Evolutionary conservation across 768 basidiomycete species (phyloP).

Genomic region (Lactarius deliciosus): DNA sequence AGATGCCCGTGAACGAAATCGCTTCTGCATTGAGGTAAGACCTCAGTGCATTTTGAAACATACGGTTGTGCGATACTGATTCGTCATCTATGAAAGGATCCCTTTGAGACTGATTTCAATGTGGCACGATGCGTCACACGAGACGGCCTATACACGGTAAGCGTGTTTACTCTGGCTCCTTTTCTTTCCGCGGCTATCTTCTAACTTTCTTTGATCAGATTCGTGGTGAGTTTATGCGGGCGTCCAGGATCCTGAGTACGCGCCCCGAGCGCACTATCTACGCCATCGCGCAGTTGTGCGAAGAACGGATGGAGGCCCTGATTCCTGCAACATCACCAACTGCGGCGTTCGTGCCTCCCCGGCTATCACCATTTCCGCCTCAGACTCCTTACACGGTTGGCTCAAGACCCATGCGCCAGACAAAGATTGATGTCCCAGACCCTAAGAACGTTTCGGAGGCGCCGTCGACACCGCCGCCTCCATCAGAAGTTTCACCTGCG

Average conservation of each 20-base stretch:
- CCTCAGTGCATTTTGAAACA: not conserved
- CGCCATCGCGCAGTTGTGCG: slow-evolving; percentile 86
- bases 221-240: slow-evolving; percentile 98
- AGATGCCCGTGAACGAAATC: slow-evolving; percentile 83
- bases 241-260: slow-evolving; percentile 75
- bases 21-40: slow-evolving; percentile 90
- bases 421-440: slow-evolving; percentile 36
- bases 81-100: slow-evolving; percentile 60
- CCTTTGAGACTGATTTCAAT: slow-evolving; percentile 95
- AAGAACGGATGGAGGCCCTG: slow-evolving; percentile 75
- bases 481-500: slow-evolving; percentile 27
- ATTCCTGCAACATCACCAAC: slow-evolving; percentile 49
- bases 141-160: slow-evolving; percentile 91
- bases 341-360: slow-evolving; percentile 45
- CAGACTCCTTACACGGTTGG: slow-evolving; percentile 72
- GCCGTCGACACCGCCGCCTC: slow-evolving; percentile 41
- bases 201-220: slow-evolving; percentile 55
- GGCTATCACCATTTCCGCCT: slow-evolving; percentile 50
- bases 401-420: slow-evolving; percentile 56
- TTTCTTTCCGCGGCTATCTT: not conserved
- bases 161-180: slow-evolving; percentile 30
- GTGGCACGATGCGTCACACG: slow-evolving; percentile 95
- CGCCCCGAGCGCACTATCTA: slow-evolving; percentile 80
- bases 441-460: slow-evolving; percentile 47
- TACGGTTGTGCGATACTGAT: not conserved